A percentile compares a stretch with the other conserved stretches of the same genome.
Evolutionary conservation across 345 rosid genomes (phyloP).

Genomic region (Salix koriyanagi): DNA sequence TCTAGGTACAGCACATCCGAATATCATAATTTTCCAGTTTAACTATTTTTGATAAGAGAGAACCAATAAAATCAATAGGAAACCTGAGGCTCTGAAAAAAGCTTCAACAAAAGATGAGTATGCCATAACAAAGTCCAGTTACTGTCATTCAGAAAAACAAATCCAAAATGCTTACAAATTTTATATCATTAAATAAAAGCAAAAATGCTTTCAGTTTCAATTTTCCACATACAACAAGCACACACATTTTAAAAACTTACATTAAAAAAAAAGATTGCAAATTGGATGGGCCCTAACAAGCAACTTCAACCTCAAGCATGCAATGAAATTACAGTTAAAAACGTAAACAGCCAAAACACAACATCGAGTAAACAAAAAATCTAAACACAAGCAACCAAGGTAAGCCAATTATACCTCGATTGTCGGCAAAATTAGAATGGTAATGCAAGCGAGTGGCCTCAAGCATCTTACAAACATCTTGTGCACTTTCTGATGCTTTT

Average conservation of each 20-base stretch:
- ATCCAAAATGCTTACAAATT: neutral
- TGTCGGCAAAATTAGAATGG: constrained; percentile 91
- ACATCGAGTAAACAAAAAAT: constrained; percentile 1
- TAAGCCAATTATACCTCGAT: constrained; percentile 44
- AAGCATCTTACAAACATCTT: constrained; percentile 77
- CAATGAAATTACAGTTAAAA: neutral
- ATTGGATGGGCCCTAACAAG: neutral
- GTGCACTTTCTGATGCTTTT: constrained; percentile 78
- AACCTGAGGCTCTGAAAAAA: constrained; percentile 29
- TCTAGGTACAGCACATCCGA: neutral
- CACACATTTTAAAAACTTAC: neutral
- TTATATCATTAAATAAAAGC: neutral
- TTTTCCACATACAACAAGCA: neutral
- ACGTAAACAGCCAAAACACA: neutral
- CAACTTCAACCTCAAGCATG: neutral
- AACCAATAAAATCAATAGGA: constrained; percentile 12
- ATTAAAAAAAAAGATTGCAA: neutral
- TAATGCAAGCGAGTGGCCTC: constrained; percentile 91
- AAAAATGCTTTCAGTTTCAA: constrained; percentile 6
- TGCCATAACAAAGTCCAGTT: constrained; percentile 18
- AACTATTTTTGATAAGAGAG: constrained; percentile 8
- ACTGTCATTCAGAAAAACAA: constrained; percentile 17
- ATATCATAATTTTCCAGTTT: neutral
- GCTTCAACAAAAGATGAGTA: constrained; percentile 21
- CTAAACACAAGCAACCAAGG: neutral